Conservation (phyloP, 2,329 filamentous ascomycete species). For the Penicillium rolfsii region DNA sequence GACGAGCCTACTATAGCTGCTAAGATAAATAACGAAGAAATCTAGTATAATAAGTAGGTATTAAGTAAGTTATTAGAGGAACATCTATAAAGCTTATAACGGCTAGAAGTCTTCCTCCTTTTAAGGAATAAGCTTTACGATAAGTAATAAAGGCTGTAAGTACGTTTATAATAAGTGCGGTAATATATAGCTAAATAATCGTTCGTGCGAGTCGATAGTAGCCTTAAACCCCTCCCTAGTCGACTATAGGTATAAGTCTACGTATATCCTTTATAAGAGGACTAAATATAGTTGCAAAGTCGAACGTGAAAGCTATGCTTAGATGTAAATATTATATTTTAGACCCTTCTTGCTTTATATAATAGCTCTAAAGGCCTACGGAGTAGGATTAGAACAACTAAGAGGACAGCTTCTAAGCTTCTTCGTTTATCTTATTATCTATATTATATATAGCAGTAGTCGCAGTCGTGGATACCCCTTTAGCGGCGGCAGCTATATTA, state of each 20-base stretch:
- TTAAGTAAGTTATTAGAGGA: background rate
- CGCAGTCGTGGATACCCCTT: background rate
- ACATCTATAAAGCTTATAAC: background rate
- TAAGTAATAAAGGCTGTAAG: background rate
- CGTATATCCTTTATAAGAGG: background rate
- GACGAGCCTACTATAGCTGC: slow-evolving; percentile 1
- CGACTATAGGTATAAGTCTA: background rate
- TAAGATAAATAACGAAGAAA: slow-evolving; percentile 3
- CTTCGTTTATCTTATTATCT: slow-evolving; percentile 1
- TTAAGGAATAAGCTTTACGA: slow-evolving; percentile 1
- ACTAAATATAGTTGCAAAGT: slow-evolving; percentile 1
- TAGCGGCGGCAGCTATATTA: background rate
- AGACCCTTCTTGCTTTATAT: background rate
- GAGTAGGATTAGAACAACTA: background rate
- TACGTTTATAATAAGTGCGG: background rate
- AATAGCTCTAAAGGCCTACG: background rate
- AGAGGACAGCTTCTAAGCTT: background rate
- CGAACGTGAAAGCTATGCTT: background rate
- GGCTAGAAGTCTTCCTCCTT: slow-evolving; percentile 1
- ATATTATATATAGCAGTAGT: slow-evolving; percentile 1
- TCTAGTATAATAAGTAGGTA: background rate
- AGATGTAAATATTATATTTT: background rate
- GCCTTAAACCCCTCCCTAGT: background rate
- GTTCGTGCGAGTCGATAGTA: background rate
- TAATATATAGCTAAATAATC: background rate